Conservation (phyloP, 148 eudicot species). For the Cornus florida region DNA sequence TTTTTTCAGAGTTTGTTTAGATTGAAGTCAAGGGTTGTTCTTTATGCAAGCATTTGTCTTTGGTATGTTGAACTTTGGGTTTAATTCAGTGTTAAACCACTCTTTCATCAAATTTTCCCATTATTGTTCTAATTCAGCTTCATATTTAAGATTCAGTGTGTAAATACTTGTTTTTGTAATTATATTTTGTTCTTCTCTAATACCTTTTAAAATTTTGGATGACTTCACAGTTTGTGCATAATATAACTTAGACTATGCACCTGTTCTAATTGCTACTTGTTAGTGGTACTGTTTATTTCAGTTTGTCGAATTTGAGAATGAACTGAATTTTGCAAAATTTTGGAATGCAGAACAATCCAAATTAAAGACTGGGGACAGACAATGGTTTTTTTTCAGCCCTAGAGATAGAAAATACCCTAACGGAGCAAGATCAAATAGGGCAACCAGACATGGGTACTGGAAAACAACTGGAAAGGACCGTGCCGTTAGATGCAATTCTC, state of each 20-base stretch:
- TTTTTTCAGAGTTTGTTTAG: too few relatives aligned
- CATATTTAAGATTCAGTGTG: too few relatives aligned
- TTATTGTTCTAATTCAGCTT: too few relatives aligned
- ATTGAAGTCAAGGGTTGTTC: background rate
- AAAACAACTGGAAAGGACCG: slow-evolving; percentile 94
- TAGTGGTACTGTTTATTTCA: background rate
- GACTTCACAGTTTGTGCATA: too few relatives aligned
- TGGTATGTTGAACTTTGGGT: background rate
- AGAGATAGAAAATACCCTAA: slow-evolving; percentile 91
- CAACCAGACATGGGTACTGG: slow-evolving; percentile 86
- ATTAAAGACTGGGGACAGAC: slow-evolving; percentile 81
- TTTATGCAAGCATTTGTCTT: background rate
- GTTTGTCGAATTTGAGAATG: slow-evolving; percentile 8
- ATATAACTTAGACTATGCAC: too few relatives aligned
- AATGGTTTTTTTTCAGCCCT: slow-evolving; percentile 94
- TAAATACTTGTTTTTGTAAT: too few relatives aligned
- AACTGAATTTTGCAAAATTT: slow-evolving; percentile 4
- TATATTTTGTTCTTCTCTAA: too few relatives aligned
- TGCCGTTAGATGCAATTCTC: slow-evolving; percentile 43
- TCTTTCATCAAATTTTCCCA: too few relatives aligned
- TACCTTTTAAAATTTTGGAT: too few relatives aligned
- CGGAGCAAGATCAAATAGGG: slow-evolving; percentile 83
- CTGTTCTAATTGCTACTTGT: background rate
- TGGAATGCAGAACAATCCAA: slow-evolving; percentile 40
- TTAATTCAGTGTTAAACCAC: too few relatives aligned